Base-by-base conservation (phyloP, 2,329 filamentous ascomycete species). In the Penicillium sp. region DNA sequence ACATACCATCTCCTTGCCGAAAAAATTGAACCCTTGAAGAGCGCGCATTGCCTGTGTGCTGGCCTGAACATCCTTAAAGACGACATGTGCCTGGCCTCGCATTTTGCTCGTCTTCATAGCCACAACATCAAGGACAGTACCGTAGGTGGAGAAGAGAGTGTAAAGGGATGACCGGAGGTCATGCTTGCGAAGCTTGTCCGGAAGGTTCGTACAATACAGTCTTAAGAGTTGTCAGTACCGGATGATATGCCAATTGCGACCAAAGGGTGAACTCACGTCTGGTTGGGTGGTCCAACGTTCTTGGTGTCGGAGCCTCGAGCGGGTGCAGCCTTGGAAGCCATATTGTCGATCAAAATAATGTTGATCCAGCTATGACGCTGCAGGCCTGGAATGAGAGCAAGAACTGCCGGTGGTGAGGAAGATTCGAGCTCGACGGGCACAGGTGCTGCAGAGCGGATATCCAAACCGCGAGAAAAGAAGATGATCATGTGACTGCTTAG, bases 81-180 rank as follows among this genome's bases (percentile, higher is more conserved):
- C 86, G 45, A 98, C 74, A 60, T 97, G 93, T 47, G 93, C 93
- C 69, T 98, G 93, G 3, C 93, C 93, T 34, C 93, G 84, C 90
- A 97, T 96, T 70, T 88, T 88, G 64, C 77, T 76, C 1, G 87
- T 94, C 71, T 89, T 94, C 55, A 96, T 75, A 19, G 87, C 87
- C 33, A 96, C 86, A 14, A 98, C 80, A 63, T 98, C 93, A 43
- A 98, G 79, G 11, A 98, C 86, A 1, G 88, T 82, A 27, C 93
- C 93, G 63, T 95, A 94, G 10, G 89, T 94, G 8, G 89, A 88
- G 66, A 97, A 97, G 9, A 97, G 78, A 66, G 89, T 86, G 71
- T 98, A 98, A 19, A 98, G 77, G 4, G 85, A 84, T 31, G 87
- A 84, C 58, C 89, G 83, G 28, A 98, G 71, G 63, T 97, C 90